Evolutionary conservation across 2,329 filamentous ascomycete species (phyloP), one percentile per base, ranked within the genome.

Genomic region (Verticillium klebahnii): DNA sequence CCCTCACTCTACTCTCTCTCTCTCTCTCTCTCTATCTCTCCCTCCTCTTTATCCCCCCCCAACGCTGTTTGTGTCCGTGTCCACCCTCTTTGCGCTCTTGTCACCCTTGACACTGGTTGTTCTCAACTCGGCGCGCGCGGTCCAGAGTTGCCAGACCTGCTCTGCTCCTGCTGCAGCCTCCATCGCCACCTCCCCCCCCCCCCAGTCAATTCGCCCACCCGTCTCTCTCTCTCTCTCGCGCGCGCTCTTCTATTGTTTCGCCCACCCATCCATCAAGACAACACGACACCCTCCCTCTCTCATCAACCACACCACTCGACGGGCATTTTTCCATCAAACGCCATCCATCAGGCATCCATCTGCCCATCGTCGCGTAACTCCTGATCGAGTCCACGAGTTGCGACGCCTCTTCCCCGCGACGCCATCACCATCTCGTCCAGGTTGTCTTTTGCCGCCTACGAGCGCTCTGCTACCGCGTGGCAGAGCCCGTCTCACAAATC

Each of bases 1-100:
- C 39, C 6, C 50, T 15, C 60, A 50, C 37, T 25, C 36, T 32
- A 36, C 23, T 23, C 23, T 23, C 23, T 23, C 23, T 50, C 17
- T 15, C 54, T 14, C 54, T 60, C 61, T 23, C 37, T 55, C 32
- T 54, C 57, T 57, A 32, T 57, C 61, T 59, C 50, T 57, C 40
- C 56, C 40, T 59, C 56, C 29, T 29, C 29, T 63, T 31, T 57
- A 31, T 25, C 23, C 36, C 11, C 34, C 40, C 19, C 23, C 23
- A 23, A 29, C 59, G 37, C 36, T 25, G 23, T 58, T 45, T 45
- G 62, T 62, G 39, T 58, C 57, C 56, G 7, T 59, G 58, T 61
- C 29, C 61, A 12, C 50, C 2, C 14, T 40, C 37, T 23, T 50
- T 23, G 45, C 45, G 23, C 45, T 50, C 45, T 50, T 50, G 45